These are phyloP conservation scores for Plantago ovata DNA, from an alignment of 257 asterid species.

Conservation along the genomic window DNA sequence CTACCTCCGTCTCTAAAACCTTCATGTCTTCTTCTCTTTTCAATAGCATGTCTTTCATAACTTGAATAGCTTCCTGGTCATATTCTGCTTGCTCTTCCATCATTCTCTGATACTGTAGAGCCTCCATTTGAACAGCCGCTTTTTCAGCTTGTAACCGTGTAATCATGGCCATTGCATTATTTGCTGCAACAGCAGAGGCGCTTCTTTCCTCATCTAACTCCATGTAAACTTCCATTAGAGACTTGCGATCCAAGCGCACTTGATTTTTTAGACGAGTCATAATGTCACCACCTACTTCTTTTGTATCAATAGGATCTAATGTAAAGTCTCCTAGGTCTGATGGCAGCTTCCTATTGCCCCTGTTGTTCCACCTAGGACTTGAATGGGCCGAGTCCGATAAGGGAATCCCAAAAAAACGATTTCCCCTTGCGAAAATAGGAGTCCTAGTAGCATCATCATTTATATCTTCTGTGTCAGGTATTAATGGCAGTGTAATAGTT, in stretches of 20 bases:
- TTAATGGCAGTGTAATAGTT: constrained; percentile 33
- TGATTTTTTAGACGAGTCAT: constrained; percentile 48
- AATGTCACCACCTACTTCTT: constrained; percentile 40
- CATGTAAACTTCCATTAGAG: constrained; percentile 70
- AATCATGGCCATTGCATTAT: constrained; percentile 98
- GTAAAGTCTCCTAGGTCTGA: constrained; percentile 33
- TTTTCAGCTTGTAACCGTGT: constrained; percentile 89
- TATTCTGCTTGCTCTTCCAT: constrained; percentile 95
- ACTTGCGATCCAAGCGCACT: constrained; percentile 58
- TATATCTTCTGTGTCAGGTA: constrained; percentile 43
- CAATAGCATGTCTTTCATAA: constrained; percentile 51
- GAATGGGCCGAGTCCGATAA: constrained; percentile 68
- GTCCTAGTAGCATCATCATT: constrained; percentile 43
- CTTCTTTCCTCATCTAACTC: constrained; percentile 92
- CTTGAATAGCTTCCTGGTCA: constrained; percentile 75
- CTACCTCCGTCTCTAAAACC: constrained; percentile 55
- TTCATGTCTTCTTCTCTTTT: constrained; percentile 65
- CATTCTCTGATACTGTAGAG: constrained; percentile 93
- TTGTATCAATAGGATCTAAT: constrained; percentile 36
- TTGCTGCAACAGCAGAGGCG: constrained; percentile 94
- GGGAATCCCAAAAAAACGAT: constrained; percentile 53
- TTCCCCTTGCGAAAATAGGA: constrained; percentile 47
- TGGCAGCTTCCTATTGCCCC: constrained; percentile 29
- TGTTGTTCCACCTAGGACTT: constrained; percentile 62
- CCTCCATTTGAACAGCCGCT: constrained; percentile 98